Conservation (phyloP, 345 rosid genomes). For the Arabis hirsuta region DNA sequence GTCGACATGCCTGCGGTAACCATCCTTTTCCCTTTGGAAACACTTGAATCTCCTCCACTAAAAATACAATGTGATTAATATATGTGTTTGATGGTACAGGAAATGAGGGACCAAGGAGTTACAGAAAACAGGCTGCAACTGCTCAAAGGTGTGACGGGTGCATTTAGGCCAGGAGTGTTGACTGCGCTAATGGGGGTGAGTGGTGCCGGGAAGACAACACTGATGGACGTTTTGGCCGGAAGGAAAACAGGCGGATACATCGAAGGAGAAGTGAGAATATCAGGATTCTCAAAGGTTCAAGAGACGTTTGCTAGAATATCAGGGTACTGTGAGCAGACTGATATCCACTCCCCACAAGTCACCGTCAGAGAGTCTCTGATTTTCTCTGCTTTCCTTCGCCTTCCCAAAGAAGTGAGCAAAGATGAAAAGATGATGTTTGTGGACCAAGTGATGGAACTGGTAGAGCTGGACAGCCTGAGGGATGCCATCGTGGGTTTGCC, state of each 20-base stretch:
- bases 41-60: conserved; percentile 18
- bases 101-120: conserved; percentile 86
- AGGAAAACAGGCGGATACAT: conserved; percentile 87
- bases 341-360: conserved; percentile 88
- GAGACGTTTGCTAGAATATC: conserved; percentile 84
- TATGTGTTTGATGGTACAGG: conserved; percentile 50
- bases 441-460: conserved; percentile 67
- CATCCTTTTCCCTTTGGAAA: background rate
- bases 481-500: conserved; percentile 69
- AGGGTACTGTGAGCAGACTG: conserved; percentile 55
- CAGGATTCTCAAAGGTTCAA: conserved; percentile 79
- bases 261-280: conserved; percentile 81
- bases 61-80: background rate
- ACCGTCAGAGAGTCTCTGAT: conserved; percentile 78
- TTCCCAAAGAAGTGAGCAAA: conserved; percentile 65
- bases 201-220: conserved; percentile 93
- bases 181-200: conserved; percentile 94
- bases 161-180: conserved; percentile 87
- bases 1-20: conserved; percentile 79
- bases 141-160: conserved; percentile 70
- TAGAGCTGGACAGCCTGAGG: conserved; percentile 58
- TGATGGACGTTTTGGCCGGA: conserved; percentile 95
- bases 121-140: conserved; percentile 68
- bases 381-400: conserved; percentile 83
- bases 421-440: conserved; percentile 76